These are phyloP conservation scores for Ricinus communis DNA, from an alignment of 345 rosid species.

Conservation along the genomic window DNA sequence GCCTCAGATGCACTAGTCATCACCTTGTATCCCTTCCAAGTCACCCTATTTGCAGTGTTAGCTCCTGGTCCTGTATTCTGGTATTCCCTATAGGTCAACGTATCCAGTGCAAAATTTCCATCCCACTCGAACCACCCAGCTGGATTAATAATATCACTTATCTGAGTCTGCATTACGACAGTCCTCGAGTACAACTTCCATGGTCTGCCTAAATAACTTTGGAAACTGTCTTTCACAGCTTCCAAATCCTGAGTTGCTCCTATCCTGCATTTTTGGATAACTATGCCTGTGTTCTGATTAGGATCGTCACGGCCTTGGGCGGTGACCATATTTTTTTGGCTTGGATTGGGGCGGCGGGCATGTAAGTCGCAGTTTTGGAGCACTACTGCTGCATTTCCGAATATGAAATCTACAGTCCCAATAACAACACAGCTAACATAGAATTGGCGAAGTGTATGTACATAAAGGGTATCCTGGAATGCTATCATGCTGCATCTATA, in stretches of 20 bases:
- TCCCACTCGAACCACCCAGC: constrained; percentile 70
- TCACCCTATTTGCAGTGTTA: constrained; percentile 47
- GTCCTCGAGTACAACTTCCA: constrained; percentile 70
- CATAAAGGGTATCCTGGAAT: constrained; percentile 81
- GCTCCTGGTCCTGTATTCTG: constrained; percentile 65
- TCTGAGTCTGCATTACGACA: constrained; percentile 55
- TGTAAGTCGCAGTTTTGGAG: constrained; percentile 67
- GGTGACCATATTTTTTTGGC: constrained; percentile 71
- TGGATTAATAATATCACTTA: constrained; percentile 56
- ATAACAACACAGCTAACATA: constrained; percentile 44
- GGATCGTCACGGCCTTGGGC: constrained; percentile 77
- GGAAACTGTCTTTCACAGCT: constrained; percentile 30
- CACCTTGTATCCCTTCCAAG: constrained; percentile 53
- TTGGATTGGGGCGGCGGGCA: constrained; percentile 57
- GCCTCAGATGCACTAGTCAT: constrained; percentile 42
- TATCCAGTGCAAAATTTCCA: constrained; percentile 59
- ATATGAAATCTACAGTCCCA: constrained; percentile 77
- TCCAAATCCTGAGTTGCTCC: constrained; percentile 60
- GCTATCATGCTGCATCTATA: constrained; percentile 57
- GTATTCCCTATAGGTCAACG: constrained; percentile 58
- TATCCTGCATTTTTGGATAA: constrained; percentile 65
- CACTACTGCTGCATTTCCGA: constrained; percentile 66
- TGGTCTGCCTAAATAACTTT: constrained; percentile 67
- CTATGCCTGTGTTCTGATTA: constrained; percentile 67
- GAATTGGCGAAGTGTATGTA: constrained; percentile 70